A percentile compares a stretch with the other conserved stretches of the same genome.
These are phyloP conservation scores for Fragosphaeria purpurea DNA, from an alignment of 2,329 filamentous ascomycete species.

Conservation along the genomic window DNA sequence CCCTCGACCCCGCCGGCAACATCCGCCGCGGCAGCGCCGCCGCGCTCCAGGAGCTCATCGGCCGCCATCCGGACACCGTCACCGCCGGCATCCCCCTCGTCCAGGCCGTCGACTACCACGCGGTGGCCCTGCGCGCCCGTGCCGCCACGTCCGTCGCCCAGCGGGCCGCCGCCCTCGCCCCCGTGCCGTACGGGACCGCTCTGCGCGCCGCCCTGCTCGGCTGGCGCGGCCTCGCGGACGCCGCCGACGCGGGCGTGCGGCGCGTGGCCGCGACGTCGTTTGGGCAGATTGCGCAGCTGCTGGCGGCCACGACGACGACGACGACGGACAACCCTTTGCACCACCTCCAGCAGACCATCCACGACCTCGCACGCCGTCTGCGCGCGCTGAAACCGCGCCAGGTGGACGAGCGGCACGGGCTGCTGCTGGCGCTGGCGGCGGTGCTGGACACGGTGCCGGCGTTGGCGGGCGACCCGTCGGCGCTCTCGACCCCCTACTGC, in stretches of 20 bases:
- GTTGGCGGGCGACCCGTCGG: constrained; percentile 11
- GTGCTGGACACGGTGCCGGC: constrained; percentile 39
- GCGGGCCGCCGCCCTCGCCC: constrained; percentile 54
- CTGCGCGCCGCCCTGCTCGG: constrained; percentile 61
- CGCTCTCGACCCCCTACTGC: background rate
- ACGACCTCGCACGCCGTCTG: constrained; percentile 35
- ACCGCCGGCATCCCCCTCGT: constrained; percentile 74
- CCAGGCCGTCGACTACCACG: constrained; percentile 85
- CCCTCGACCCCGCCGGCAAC: constrained; percentile 82
- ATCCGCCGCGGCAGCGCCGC: constrained; percentile 88
- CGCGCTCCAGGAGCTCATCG: constrained; percentile 86
- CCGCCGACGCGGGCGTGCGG: constrained; percentile 61
- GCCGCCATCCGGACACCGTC: constrained; percentile 80
- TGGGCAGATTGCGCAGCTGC: constrained; percentile 42
- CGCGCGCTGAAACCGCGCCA: constrained; percentile 42
- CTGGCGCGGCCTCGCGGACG: constrained; percentile 82
- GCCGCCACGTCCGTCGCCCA: constrained; percentile 71
- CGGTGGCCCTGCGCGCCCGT: constrained; percentile 75
- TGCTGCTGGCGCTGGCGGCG: constrained; percentile 52
- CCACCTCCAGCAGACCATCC: constrained; percentile 23
- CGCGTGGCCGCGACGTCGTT: constrained; percentile 62
- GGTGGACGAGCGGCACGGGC: constrained; percentile 59
- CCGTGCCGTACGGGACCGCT: constrained; percentile 55
- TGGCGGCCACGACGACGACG: constrained; percentile 4
- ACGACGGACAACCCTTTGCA: constrained; percentile 2